A percentile compares a stretch with the other conserved stretches of the same genome.
Evolutionary conservation across 2,329 filamentous ascomycete species (phyloP).

Genomic region (Trichothecium sympodiale): DNA sequence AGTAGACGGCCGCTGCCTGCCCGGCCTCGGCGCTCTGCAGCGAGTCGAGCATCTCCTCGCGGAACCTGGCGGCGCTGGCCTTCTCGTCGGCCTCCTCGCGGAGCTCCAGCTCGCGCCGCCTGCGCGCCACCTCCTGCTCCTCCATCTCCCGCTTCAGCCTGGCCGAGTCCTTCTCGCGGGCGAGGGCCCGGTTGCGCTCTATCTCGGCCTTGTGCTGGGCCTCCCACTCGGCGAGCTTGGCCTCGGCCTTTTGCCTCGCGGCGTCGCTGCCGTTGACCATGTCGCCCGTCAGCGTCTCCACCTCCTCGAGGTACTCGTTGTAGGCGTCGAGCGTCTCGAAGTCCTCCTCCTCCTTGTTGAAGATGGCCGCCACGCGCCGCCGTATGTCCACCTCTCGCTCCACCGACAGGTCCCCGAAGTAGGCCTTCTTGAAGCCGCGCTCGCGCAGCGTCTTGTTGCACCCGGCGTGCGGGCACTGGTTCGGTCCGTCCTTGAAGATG

Average conservation of each 20-base stretch:
- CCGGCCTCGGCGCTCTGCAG: slow-evolving; percentile 51
- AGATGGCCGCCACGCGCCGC: slow-evolving; percentile 63
- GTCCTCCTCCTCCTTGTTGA: slow-evolving; percentile 84
- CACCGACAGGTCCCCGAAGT: slow-evolving; percentile 77
- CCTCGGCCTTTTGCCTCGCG: slow-evolving; percentile 38
- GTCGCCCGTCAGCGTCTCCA: slow-evolving; percentile 84
- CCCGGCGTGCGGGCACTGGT: slow-evolving; percentile 81
- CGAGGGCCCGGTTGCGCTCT: slow-evolving; percentile 46
- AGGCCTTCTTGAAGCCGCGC: slow-evolving; percentile 73
- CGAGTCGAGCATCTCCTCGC: slow-evolving; percentile 58
- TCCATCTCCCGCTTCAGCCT: slow-evolving; percentile 44
- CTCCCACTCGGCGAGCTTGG: slow-evolving; percentile 49
- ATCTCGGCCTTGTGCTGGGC: slow-evolving; percentile 60
- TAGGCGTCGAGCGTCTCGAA: slow-evolving; percentile 75
- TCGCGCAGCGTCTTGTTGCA: slow-evolving; percentile 82
- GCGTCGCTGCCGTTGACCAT: slow-evolving; percentile 63
- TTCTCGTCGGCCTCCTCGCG: slow-evolving; percentile 63
- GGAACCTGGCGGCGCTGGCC: slow-evolving; percentile 48
- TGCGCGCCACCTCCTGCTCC: slow-evolving; percentile 54
- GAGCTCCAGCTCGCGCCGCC: slow-evolving; percentile 47
- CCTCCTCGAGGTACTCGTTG: slow-evolving; percentile 90
- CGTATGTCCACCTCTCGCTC: slow-evolving; percentile 93
- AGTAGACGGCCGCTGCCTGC: slow-evolving; percentile 46
- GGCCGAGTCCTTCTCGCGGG: slow-evolving; percentile 43
- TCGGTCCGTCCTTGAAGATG: slow-evolving; percentile 84